Conservation (phyloP, 306 rosid species). For the Alnus glutinosa region DNA sequence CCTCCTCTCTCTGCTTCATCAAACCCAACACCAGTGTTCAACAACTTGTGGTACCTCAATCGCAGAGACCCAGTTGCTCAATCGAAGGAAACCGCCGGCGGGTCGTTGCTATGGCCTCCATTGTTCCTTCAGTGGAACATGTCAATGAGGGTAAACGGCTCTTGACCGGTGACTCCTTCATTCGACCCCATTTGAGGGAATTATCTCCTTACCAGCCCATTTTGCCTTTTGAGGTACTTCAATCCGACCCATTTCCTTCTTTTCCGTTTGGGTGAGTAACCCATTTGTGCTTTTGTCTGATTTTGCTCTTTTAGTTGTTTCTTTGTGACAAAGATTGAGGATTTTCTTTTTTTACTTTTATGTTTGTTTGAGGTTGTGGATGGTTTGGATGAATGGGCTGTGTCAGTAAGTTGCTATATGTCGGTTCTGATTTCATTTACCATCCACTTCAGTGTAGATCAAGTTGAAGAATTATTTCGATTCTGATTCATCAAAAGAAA, state of each 20-base stretch:
- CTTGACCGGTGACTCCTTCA: slow-evolving; percentile 76
- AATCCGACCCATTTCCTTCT: not conserved
- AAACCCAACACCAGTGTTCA: slow-evolving; percentile 24
- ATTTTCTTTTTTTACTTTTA: not conserved
- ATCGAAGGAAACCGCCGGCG: slow-evolving; percentile 37
- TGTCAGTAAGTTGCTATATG: not conserved
- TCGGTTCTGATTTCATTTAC: not conserved
- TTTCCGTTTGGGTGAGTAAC: not conserved
- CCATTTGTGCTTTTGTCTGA: not conserved
- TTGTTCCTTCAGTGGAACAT: slow-evolving; percentile 46
- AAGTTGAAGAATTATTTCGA: not conserved
- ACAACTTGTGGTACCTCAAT: slow-evolving; percentile 22
- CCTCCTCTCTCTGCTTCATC: slow-evolving; percentile 35
- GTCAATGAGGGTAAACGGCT: slow-evolving; percentile 38
- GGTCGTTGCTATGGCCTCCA: slow-evolving; percentile 60
- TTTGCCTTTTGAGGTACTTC: slow-evolving; percentile 85
- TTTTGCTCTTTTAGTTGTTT: not conserved
- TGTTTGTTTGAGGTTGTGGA: not conserved
- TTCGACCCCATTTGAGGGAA: slow-evolving; percentile 75
- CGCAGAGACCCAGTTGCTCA: slow-evolving; percentile 37
- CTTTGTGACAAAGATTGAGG: not conserved
- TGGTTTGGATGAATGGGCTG: not conserved
- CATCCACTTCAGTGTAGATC: not conserved
- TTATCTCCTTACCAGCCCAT: slow-evolving; percentile 92
- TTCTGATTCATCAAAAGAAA: not conserved